phyloP scores from a whole-genome alignment of 257 asterid species.

The Forsythia viridissima region DNA sequence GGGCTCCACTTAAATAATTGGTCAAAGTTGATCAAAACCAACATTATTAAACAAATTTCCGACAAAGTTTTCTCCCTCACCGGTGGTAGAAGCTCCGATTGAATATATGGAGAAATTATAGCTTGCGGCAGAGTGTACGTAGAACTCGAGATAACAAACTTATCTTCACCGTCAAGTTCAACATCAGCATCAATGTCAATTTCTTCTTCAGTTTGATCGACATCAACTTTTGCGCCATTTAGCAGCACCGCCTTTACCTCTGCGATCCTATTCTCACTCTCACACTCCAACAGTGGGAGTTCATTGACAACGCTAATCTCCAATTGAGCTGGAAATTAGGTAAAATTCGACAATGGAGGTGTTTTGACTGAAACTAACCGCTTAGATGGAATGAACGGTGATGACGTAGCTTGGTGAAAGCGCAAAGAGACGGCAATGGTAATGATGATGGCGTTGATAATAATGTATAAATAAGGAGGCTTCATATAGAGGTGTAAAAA shows the following conservation, averaged over 20 bases:
- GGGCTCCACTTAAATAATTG: too few relatives aligned
- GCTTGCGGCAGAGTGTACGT: constrained; percentile 19
- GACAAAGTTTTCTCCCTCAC: constrained; percentile 35
- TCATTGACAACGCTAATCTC: constrained; percentile 21
- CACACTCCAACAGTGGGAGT: constrained; percentile 11
- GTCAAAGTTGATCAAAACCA: too few relatives aligned
- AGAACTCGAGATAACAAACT: constrained; percentile 24
- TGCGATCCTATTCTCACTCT: constrained; percentile 22
- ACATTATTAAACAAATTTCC: too few relatives aligned
- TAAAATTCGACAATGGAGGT: constrained; percentile 32
- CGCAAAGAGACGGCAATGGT: constrained; percentile 54
- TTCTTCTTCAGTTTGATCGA: constrained; percentile 27
- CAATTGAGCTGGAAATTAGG: constrained; percentile 12
- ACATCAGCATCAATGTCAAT: constrained; percentile 13
- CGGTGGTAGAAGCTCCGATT: constrained; percentile 31
- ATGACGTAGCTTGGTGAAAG: constrained; percentile 9
- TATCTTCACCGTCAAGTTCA: constrained; percentile 29
- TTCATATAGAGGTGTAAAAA: constrained; percentile 12
- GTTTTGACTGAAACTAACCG: constrained; percentile 39
- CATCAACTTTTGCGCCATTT: constrained; percentile 37
- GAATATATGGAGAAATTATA: constrained; percentile 26
- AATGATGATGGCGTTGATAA: constrained; percentile 75
- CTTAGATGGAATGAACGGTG: constrained; percentile 21
- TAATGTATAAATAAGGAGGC: constrained; percentile 74
- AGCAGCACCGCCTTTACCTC: constrained; percentile 50